Evolutionary conservation across 345 rosid species (phyloP).

Genomic region (Clarkia xantiana): DNA sequence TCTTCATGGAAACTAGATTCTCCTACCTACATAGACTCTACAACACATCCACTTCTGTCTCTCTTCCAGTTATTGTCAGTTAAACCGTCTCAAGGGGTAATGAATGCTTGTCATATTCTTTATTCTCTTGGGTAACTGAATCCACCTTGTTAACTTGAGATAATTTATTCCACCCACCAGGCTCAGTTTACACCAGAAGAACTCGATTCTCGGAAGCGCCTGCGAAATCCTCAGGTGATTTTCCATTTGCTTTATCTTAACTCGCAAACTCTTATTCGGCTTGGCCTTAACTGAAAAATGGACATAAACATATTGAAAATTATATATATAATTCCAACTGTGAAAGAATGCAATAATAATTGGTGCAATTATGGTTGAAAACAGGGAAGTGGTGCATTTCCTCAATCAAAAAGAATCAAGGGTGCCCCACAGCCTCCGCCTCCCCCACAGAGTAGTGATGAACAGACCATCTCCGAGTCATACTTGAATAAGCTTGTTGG

Average conservation of each 20-base stretch:
- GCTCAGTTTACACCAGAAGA: conserved; percentile 38
- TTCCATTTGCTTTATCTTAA: background rate
- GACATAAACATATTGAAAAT: too few relatives aligned
- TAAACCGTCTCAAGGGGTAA: conserved; percentile 32
- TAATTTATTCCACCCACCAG: conserved; percentile 6
- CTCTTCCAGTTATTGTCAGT: conserved; percentile 29
- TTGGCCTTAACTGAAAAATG: too few relatives aligned
- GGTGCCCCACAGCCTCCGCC: conserved; percentile 16
- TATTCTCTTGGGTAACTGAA: background rate
- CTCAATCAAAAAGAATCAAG: conserved; percentile 28
- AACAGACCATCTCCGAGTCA: conserved; percentile 35
- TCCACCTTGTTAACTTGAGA: background rate
- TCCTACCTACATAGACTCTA: conserved; percentile 21
- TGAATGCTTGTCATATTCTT: background rate
- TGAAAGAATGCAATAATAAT: too few relatives aligned
- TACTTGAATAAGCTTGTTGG: conserved; percentile 44
- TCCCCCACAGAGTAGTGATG: conserved; percentile 21
- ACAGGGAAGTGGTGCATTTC: conserved; percentile 24
- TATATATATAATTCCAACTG: background rate
- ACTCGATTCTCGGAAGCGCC: conserved; percentile 30
- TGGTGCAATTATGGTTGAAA: background rate
- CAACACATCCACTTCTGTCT: conserved; percentile 31
- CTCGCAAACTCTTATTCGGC: too few relatives aligned
- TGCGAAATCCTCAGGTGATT: conserved; percentile 20
- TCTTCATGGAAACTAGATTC: conserved; percentile 39